A percentile compares a stretch with the other conserved stretches of the same genome.
These are phyloP conservation scores for Solanum ossicruentum DNA, from an alignment of 257 asterid genomes.

Conservation along the genomic window DNA sequence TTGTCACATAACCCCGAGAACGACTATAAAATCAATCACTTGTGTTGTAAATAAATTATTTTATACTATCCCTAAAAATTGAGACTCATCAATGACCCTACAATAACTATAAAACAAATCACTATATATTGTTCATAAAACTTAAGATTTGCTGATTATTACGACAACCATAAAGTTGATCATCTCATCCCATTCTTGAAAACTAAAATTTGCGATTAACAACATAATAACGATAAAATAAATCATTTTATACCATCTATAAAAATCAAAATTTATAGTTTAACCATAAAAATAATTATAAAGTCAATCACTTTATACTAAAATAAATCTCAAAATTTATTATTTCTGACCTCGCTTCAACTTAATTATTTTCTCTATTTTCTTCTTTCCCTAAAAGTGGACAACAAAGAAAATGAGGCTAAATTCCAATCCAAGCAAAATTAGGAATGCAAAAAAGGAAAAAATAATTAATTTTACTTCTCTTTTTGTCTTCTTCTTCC, in stretches of 20 bases:
- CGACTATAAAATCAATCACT: too few species aligned
- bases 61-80: too few species aligned
- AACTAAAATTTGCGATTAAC: neutral
- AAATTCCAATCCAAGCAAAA: neutral
- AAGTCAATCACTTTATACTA: neutral
- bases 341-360: neutral
- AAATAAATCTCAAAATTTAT: neutral
- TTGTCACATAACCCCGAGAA: too few species aligned
- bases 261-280: neutral
- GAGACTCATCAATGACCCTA: too few species aligned
- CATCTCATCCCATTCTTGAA: neutral
- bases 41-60: too few species aligned
- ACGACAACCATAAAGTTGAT: neutral
- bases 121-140: too few species aligned
- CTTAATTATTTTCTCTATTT: neutral
- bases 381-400: neutral
- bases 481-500: neutral
- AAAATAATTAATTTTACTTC: neutral
- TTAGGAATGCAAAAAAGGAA: neutral
- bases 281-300: neutral
- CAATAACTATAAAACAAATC: too few species aligned
- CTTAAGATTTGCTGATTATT: too few species aligned
- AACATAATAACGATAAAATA: neutral
- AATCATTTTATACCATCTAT: neutral
- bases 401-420: neutral